Evolutionary conservation across 2,329 filamentous ascomycete genomes (phyloP).

Genomic region (Bipolaris sorokiniana): DNA sequence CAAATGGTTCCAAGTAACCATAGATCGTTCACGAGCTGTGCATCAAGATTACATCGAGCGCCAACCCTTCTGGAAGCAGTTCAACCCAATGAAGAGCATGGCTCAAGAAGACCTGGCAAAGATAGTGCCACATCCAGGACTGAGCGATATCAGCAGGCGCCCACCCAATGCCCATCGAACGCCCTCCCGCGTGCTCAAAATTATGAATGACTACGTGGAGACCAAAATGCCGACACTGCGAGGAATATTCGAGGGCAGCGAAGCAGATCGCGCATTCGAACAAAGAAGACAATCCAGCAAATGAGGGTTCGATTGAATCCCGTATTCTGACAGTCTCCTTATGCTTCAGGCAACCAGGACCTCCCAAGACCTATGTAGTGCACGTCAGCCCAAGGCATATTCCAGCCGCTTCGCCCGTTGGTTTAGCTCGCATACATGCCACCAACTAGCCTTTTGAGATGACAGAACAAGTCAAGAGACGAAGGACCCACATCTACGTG

Average conservation of each 20-base stretch:
- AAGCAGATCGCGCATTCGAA: slow-evolving; percentile 2
- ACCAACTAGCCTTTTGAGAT: too few relatives aligned
- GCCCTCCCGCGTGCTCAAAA: slow-evolving; percentile 37
- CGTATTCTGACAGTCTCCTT: too few relatives aligned
- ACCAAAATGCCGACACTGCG: slow-evolving; percentile 41
- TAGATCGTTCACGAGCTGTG: slow-evolving; percentile 47
- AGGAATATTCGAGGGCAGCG: slow-evolving; percentile 37
- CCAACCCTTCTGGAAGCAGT: slow-evolving; percentile 44
- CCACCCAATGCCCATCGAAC: slow-evolving; percentile 44
- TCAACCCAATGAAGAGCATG: slow-evolving; percentile 39
- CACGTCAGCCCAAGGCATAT: too few relatives aligned
- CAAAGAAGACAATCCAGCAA: slow-evolving; percentile 13
- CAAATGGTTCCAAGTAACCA: slow-evolving; percentile 51
- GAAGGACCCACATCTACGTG: too few relatives aligned
- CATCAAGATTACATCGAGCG: slow-evolving; percentile 52
- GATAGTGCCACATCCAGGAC: slow-evolving; percentile 49
- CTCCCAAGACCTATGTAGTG: too few relatives aligned
- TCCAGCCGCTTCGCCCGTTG: too few relatives aligned
- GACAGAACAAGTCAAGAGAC: too few relatives aligned
- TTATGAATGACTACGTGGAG: slow-evolving; percentile 31
- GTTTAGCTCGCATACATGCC: too few relatives aligned
- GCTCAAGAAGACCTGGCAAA: slow-evolving; percentile 49
- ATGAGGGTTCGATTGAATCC: background rate
- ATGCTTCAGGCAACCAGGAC: too few relatives aligned
- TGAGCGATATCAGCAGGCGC: slow-evolving; percentile 51